Evolutionary conservation across 2,329 filamentous ascomycete genomes (phyloP).

Genomic region (Phaeosphaeriaceae sp.): DNA sequence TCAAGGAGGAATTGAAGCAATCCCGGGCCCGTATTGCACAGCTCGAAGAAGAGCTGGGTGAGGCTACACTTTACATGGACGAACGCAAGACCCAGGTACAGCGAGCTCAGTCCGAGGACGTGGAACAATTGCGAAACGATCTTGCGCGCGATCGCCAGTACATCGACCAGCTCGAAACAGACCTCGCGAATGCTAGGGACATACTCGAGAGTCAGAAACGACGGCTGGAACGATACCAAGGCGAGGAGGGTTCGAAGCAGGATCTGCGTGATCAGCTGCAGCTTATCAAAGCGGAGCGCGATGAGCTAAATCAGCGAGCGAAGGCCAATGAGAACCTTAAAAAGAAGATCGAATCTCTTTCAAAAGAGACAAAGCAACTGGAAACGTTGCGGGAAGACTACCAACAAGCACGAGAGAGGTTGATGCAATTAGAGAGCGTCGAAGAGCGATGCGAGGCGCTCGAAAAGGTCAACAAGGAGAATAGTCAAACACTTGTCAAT

Average conservation of each 20-base stretch:
- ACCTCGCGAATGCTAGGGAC: conserved; percentile 53
- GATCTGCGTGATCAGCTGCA: conserved; percentile 60
- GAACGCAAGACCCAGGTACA: conserved; percentile 47
- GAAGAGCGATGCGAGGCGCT: conserved; percentile 54
- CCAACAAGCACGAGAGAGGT: conserved; percentile 51
- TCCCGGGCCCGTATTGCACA: conserved; percentile 51
- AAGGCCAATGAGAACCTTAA: conserved; percentile 61
- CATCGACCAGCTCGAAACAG: conserved; percentile 58
- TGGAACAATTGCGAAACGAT: conserved; percentile 54
- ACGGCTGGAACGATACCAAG: conserved; percentile 53
- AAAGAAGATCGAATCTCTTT: conserved; percentile 60
- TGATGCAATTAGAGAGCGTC: conserved; percentile 54
- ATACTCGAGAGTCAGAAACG: conserved; percentile 55
- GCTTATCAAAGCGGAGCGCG: conserved; percentile 56
- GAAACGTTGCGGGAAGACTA: conserved; percentile 54
- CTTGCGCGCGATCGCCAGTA: conserved; percentile 56
- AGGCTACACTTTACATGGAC: conserved; percentile 55
- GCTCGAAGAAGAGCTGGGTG: conserved; percentile 57
- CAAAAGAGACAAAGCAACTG: conserved; percentile 55
- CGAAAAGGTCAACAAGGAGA: conserved; percentile 60
- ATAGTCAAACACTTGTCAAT: conserved; percentile 57
- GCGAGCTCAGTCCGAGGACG: conserved; percentile 49
- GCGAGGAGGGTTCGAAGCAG: conserved; percentile 53
- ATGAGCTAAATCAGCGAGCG: conserved; percentile 57
- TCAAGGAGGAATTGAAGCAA: conserved; percentile 52